Base-by-base conservation (phyloP, 768 basidiomycete genomes). In the Hortiboletus flavorubellus region DNA sequence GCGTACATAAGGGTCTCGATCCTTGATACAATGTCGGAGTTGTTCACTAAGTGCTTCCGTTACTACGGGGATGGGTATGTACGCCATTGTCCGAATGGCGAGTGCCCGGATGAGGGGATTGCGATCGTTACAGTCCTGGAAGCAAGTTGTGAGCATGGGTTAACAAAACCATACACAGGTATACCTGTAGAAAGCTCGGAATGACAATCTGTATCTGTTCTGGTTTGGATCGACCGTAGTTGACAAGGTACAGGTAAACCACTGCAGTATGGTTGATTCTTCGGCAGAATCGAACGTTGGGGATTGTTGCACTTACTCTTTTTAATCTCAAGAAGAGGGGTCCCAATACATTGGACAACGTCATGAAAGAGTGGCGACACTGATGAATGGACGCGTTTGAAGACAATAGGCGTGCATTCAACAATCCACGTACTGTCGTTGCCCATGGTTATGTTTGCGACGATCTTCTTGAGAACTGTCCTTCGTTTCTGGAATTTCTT, bases 371-470 rank as follows among this genome's bases (percentile, higher is more conserved):
- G 78, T 31, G 92, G 83, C 26, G 93, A 95, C 93, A 97, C 92
- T 96, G 61, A 48, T 53, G 30, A 51, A 51, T 58, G 64, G 59
- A 43, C 26, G 59, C 61, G 56, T 60, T 52, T 43, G 42, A 58
- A 61, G 55, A 58, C 58, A 58, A 61, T 56, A 49, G 40, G 29
- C 10, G 39, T 39, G 41, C 41, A 37, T 21, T 48, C 51, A 45
- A 53, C 46, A 38, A 59, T 57, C 50, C 59, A 84, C 93, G 75
- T 69, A 97, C 96, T 95, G 74, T 98, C 95, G 68, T 94, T 97
- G 42, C 97, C 97, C 95, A 99, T 98, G 4, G 97, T 99, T 72
- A 98, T 98, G 72, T 98, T 98, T 40, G 97, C 97, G 12, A 98
- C 93, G 56, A 98, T 89, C 78, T 95, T 96, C 82, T 99, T 98